phyloP scores from a whole-genome alignment of 805 yeast genomes.

The Lachancea fermentati region DNA sequence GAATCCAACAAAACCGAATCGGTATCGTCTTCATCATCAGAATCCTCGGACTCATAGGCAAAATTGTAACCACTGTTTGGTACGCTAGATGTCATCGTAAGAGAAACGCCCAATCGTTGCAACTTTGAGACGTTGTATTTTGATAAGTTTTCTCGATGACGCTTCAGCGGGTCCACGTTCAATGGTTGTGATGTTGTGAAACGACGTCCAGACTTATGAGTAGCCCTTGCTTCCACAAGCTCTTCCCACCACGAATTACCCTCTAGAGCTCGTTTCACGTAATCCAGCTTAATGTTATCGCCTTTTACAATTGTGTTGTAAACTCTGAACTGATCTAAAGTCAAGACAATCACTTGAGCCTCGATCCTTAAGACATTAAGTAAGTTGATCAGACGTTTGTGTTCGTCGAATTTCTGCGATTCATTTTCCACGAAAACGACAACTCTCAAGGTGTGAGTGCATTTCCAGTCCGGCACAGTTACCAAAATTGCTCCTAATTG shows the following conservation, averaged over 20 bases:
- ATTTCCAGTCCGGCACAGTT: constrained; percentile 92
- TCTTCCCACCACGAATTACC: constrained; percentile 87
- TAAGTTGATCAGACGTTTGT: constrained; percentile 51
- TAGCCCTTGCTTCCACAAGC: constrained; percentile 51
- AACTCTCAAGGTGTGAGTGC: constrained; percentile 67
- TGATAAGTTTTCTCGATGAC: constrained; percentile 21
- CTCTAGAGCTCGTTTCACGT: constrained; percentile 45
- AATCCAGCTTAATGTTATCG: constrained; percentile 36
- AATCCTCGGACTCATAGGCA: constrained; percentile 26
- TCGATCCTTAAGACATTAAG: constrained; percentile 76
- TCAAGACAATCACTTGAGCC: constrained; percentile 71
- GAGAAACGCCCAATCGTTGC: constrained; percentile 72
- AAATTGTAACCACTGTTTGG: constrained; percentile 31
- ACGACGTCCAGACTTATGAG: constrained; percentile 23
- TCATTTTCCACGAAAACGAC: constrained; percentile 83
- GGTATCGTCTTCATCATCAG: constrained; percentile 29
- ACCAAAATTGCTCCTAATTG: constrained; percentile 90
- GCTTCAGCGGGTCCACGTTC: constrained; percentile 15
- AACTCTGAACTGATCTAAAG: constrained; percentile 51
- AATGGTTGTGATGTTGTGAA: constrained; percentile 32
- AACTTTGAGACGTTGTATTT: constrained; percentile 49
- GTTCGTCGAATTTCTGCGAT: constrained; percentile 67
- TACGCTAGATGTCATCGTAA: constrained; percentile 65
- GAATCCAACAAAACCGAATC: constrained; percentile 1
- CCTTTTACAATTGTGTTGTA: constrained; percentile 82